These are phyloP conservation scores for Coniochaeta pulveracea DNA, from an alignment of 2,329 filamentous ascomycete genomes.

Conservation along the genomic window DNA sequence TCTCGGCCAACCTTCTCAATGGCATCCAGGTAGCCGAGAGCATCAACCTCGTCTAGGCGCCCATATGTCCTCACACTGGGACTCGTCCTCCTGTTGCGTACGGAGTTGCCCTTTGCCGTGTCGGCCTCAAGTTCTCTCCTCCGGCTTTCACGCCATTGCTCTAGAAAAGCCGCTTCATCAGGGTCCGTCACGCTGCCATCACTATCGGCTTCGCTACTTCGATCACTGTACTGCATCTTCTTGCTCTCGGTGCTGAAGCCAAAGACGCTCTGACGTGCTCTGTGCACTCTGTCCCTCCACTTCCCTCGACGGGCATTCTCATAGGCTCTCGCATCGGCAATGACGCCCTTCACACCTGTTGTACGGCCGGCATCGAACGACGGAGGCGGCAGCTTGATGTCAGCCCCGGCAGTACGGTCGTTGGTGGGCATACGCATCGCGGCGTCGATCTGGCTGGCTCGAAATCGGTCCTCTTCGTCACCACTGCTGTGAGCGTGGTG, in stretches of 20 bases:
- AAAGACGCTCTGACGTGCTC: slow-evolving; percentile 44
- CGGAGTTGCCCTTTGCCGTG: slow-evolving; percentile 29
- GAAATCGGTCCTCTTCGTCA: slow-evolving; percentile 42
- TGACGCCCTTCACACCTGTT: slow-evolving; percentile 79
- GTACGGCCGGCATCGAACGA: slow-evolving; percentile 57
- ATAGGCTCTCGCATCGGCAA: slow-evolving; percentile 70
- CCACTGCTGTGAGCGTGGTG: slow-evolving; percentile 34
- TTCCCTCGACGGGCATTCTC: slow-evolving; percentile 52
- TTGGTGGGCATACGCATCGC: slow-evolving; percentile 54
- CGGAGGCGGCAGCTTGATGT: slow-evolving; percentile 49
- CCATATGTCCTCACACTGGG: slow-evolving; percentile 73
- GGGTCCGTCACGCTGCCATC: slow-evolving; percentile 37
- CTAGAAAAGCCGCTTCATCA: slow-evolving; percentile 72
- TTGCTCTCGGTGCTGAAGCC: slow-evolving; percentile 25
- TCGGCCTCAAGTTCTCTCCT: slow-evolving; percentile 65
- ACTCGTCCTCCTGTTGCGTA: slow-evolving; percentile 57
- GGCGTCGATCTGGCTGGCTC: slow-evolving; percentile 45
- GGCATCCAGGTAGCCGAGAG: slow-evolving; percentile 85
- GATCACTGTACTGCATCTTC: slow-evolving; percentile 8
- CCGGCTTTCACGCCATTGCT: slow-evolving; percentile 73
- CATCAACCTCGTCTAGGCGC: slow-evolving; percentile 73
- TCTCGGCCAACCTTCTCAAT: slow-evolving; percentile 80
- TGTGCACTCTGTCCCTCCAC: slow-evolving; percentile 39
- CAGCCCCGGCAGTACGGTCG: slow-evolving; percentile 29
- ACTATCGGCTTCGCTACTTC: slow-evolving; percentile 20